Percentiles rank a stretch among this genome's conserved stretches.
phyloP scores from a whole-genome alignment of 768 basidiomycete species.

The Boletus reticulatus region DNA sequence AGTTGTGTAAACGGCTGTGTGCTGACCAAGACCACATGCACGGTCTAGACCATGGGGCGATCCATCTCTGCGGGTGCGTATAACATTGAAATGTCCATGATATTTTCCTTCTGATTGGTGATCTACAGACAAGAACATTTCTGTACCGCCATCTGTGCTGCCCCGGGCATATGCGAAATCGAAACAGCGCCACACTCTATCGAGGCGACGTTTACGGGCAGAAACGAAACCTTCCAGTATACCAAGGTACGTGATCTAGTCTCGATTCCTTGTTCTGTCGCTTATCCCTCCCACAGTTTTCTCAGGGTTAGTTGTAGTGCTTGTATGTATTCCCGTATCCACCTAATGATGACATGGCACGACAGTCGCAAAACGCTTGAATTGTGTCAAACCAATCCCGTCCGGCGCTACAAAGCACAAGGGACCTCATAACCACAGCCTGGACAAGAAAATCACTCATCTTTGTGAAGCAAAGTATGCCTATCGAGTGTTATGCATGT shows the following conservation, averaged over 20 bases:
- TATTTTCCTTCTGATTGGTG: background rate
- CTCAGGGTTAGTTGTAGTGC: slow-evolving; percentile 41
- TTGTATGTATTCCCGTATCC: background rate
- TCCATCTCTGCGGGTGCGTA: slow-evolving; percentile 59
- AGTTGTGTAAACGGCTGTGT: slow-evolving; percentile 56
- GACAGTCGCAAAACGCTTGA: slow-evolving; percentile 50
- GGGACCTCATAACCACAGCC: slow-evolving; percentile 49
- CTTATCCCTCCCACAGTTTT: slow-evolving; percentile 37
- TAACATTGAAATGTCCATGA: background rate
- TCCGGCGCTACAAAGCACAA: slow-evolving; percentile 41
- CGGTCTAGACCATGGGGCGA: slow-evolving; percentile 35
- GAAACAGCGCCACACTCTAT: slow-evolving; percentile 57
- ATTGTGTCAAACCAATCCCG: slow-evolving; percentile 47
- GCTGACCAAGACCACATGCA: slow-evolving; percentile 50
- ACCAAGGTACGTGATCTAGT: slow-evolving; percentile 46
- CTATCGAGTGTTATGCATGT: background rate
- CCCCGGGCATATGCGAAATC: slow-evolving; percentile 55
- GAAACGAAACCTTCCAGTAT: slow-evolving; percentile 60
- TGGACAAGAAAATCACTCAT: slow-evolving; percentile 46
- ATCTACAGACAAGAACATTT: slow-evolving; percentile 48
- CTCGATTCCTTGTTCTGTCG: background rate
- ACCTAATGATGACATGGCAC: background rate
- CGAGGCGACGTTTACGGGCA: slow-evolving; percentile 59
- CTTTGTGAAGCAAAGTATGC: slow-evolving; percentile 50
- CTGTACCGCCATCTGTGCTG: slow-evolving; percentile 42